These are phyloP conservation scores for Oryza nivara DNA, from an alignment of 176 grass and related monocot genomes.

Conservation along the genomic window DNA sequence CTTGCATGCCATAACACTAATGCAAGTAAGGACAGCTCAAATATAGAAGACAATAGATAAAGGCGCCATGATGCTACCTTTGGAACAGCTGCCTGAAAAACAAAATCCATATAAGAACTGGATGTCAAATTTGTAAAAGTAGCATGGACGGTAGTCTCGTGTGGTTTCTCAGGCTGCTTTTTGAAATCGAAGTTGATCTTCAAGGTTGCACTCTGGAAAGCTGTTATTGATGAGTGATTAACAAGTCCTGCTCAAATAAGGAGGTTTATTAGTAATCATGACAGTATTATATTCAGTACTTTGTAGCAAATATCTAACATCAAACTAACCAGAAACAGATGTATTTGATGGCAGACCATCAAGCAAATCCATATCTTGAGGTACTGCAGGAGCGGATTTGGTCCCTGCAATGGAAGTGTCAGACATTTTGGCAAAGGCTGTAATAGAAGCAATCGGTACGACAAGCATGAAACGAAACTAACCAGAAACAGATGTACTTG, in stretches of 20 bases:
- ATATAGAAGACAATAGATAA: conserved; percentile 10
- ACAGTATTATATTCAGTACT: not conserved
- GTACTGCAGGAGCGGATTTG: conserved; percentile 45
- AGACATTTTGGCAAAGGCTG: conserved; percentile 34
- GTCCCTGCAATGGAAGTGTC: conserved; percentile 39
- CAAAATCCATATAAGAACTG: conserved; percentile 68
- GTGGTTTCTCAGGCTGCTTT: conserved; percentile 71
- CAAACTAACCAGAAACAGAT: conserved; percentile 67
- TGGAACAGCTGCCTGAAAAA: conserved; percentile 97
- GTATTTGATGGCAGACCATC: conserved; percentile 71
- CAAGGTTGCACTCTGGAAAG: conserved; percentile 87
- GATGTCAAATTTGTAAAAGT: conserved; percentile 94
- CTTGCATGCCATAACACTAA: conserved; percentile 2
- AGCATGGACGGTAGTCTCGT: conserved; percentile 69
- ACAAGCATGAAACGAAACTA: conserved; percentile 39
- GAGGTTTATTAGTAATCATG: conserved; percentile 8
- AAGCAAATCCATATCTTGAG: conserved; percentile 69
- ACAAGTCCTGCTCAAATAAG: conserved; percentile 64
- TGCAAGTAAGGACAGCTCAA: conserved; percentile 16
- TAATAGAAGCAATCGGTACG: conserved; percentile 14
- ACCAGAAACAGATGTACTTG: conserved; percentile 63
- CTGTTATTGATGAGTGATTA: conserved; percentile 64
- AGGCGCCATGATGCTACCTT: conserved; percentile 61
- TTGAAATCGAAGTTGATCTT: conserved; percentile 78
- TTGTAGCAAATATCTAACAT: conserved; percentile 31